Percentiles rank a stretch among this genome's conserved stretches.
These are phyloP conservation scores for Capsaspora owczarzaki DNA, from an alignment of 78 protist species.

Conservation along the genomic window DNA sequence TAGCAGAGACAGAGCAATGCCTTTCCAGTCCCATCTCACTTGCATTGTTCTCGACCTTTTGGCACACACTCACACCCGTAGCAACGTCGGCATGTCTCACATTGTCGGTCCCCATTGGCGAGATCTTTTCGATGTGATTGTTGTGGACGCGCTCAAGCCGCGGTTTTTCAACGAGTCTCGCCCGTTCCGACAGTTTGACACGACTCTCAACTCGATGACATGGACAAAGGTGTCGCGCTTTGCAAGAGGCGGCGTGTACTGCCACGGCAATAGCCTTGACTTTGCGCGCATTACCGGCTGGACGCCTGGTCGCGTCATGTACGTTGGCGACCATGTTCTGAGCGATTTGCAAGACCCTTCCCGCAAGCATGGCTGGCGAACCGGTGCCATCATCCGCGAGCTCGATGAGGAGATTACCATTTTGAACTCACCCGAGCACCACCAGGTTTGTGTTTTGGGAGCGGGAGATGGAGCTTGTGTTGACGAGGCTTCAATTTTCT, in stretches of 20 bases:
- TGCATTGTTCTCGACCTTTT: no score
- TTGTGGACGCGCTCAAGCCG: not conserved
- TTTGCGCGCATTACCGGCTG: not conserved
- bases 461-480: not conserved
- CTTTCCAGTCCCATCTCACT: no score
- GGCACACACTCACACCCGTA: no score
- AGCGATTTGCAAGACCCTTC: not conserved
- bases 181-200: not conserved
- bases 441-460: not conserved
- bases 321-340: not conserved
- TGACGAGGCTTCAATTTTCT: not conserved
- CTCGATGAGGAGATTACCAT: not conserved
- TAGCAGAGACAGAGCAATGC: no score
- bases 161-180: not conserved
- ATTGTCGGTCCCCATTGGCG: slow-evolving; percentile 1
- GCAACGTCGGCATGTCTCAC: not conserved
- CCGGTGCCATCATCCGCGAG: slow-evolving; percentile 9
- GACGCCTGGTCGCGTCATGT: not conserved
- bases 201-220: not conserved
- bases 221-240: not conserved
- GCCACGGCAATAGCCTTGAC: not conserved
- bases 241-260: not conserved
- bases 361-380: not conserved
- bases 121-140: not conserved
- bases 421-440: not conserved